Percentiles rank a stretch among this genome's conserved stretches.
Evolutionary conservation across 2,329 filamentous ascomycete species (phyloP).

Genomic region (Tetracladium maxilliforme): DNA sequence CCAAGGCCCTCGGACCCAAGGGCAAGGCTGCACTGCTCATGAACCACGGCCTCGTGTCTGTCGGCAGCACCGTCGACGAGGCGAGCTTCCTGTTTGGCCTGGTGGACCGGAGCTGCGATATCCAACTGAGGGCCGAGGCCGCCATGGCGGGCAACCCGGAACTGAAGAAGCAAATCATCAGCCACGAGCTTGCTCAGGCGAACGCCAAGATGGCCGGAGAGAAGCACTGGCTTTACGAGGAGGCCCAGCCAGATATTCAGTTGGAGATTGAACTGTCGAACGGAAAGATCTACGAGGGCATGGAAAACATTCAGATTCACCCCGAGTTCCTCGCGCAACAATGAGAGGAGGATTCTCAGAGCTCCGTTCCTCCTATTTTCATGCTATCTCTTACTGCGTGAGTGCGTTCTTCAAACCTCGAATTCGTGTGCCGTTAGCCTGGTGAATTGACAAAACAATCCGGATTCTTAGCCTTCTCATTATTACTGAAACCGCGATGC

Average conservation of each 20-base stretch:
- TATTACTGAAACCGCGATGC: no score
- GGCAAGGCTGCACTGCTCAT: slow-evolving; percentile 45
- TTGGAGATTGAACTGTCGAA: slow-evolving; percentile 26
- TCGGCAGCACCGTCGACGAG: slow-evolving; percentile 59
- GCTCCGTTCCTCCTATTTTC: no score
- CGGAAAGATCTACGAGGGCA: slow-evolving; percentile 12
- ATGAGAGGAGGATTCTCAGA: no score
- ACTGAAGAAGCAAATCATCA: slow-evolving; percentile 33
- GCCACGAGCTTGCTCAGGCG: slow-evolving; percentile 37
- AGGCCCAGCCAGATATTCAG: slow-evolving; percentile 30
- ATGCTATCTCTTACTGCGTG: no score
- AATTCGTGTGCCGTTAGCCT: no score
- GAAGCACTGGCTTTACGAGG: slow-evolving; percentile 26
- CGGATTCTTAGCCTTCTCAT: no score
- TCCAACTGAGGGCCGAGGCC: slow-evolving; percentile 55
- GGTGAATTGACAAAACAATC: no score
- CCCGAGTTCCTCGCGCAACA: no score
- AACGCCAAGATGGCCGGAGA: slow-evolving; percentile 34
- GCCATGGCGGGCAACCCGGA: slow-evolving; percentile 34
- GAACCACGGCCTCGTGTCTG: slow-evolving; percentile 60
- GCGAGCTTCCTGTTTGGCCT: slow-evolving; percentile 56
- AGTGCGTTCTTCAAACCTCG: no score
- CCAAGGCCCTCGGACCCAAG: slow-evolving; percentile 43
- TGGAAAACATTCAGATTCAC: slow-evolving; percentile 13
- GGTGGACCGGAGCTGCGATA: slow-evolving; percentile 52